Conservation (phyloP, 75 land plant species). For the Selaginella moellendorffii region DNA sequence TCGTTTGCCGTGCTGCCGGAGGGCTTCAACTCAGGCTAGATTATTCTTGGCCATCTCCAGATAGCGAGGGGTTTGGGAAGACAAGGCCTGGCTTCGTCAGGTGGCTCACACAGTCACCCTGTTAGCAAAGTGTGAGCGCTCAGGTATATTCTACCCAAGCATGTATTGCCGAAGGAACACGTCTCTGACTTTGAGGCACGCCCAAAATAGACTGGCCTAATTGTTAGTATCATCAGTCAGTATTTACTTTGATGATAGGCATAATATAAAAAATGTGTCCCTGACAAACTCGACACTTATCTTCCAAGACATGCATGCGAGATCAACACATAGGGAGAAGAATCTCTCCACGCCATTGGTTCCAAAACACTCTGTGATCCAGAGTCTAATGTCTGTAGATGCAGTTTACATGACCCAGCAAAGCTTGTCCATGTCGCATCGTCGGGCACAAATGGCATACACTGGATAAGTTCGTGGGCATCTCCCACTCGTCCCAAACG, state of each 20-base stretch:
- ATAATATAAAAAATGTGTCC: no score
- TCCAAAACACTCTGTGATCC: background rate
- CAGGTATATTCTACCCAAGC: background rate
- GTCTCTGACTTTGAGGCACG: background rate
- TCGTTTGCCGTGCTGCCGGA: background rate
- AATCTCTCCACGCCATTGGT: background rate
- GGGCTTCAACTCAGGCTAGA: background rate
- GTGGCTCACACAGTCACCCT: background rate
- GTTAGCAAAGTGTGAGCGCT: background rate
- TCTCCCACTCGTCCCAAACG: background rate
- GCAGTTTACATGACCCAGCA: background rate
- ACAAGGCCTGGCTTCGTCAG: slow-evolving; percentile 1
- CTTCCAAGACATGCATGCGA: no score
- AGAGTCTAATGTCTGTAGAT: background rate
- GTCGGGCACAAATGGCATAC: background rate
- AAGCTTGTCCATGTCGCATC: background rate
- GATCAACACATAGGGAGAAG: background rate
- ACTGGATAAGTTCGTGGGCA: background rate
- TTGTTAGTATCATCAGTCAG: no score
- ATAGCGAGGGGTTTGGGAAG: background rate
- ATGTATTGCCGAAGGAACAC: no score
- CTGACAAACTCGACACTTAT: no score
- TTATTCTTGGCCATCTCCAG: background rate
- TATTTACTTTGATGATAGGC: no score
- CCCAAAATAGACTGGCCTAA: background rate